Percentiles rank a stretch among this genome's conserved stretches.
Evolutionary conservation across 768 basidiomycete genomes (phyloP).

Genomic region (Agrocybe pediades): DNA sequence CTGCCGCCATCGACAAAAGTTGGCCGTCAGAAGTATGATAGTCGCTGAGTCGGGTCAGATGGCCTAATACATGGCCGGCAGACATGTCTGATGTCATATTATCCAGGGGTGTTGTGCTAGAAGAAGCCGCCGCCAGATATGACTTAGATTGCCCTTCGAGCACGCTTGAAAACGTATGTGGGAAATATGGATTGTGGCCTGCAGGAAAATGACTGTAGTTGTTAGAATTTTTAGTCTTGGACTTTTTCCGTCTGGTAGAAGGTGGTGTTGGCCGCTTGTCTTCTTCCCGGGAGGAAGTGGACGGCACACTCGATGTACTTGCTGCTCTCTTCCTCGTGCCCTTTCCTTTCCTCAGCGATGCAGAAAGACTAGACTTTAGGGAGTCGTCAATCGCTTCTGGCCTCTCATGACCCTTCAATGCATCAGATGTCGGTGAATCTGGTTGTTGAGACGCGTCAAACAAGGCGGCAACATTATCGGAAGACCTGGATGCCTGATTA

Average conservation of each 20-base stretch:
- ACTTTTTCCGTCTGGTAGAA: slow-evolving; percentile 10
- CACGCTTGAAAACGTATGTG: slow-evolving; percentile 22
- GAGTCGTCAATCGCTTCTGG: too few species aligned
- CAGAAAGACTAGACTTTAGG: not conserved
- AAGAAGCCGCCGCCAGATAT: slow-evolving; percentile 9
- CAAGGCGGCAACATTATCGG: slow-evolving; percentile 11
- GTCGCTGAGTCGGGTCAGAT: slow-evolving; percentile 2
- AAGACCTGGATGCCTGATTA: slow-evolving; percentile 1
- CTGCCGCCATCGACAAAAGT: slow-evolving; percentile 16
- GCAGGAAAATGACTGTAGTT: slow-evolving; percentile 38
- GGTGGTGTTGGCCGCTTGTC: not conserved
- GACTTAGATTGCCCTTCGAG: not conserved
- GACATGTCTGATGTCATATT: slow-evolving; percentile 17
- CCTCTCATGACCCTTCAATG: not conserved
- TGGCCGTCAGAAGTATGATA: slow-evolving; percentile 4
- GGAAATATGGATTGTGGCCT: slow-evolving; percentile 23
- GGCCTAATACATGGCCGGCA: slow-evolving; percentile 14
- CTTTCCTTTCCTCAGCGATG: not conserved
- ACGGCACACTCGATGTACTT: slow-evolving; percentile 6
- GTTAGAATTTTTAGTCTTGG: slow-evolving; percentile 9
- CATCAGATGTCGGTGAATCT: not conserved
- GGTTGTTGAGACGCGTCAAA: not conserved
- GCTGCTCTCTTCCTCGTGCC: slow-evolving; percentile 5
- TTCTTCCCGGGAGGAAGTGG: not conserved
- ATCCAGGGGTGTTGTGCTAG: slow-evolving; percentile 7